These are phyloP conservation scores for Puccinia brachypodii DNA, from an alignment of 1,284 basidiomycete species.

Conservation along the genomic window DNA sequence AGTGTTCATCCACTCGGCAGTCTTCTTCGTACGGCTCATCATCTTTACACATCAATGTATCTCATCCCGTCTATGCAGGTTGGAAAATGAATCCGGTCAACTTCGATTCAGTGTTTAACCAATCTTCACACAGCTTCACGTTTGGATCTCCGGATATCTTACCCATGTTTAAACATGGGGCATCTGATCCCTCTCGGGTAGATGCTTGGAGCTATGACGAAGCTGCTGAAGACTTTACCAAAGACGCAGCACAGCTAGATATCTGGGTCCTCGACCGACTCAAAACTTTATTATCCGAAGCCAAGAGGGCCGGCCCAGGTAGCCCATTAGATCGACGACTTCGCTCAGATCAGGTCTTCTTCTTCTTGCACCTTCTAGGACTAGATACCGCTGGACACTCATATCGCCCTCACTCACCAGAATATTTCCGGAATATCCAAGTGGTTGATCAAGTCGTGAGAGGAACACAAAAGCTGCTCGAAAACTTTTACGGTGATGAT, in stretches of 20 bases:
- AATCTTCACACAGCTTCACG: conserved; percentile 73
- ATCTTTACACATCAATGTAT: conserved; percentile 27
- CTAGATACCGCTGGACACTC: conserved; percentile 85
- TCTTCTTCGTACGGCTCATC: not conserved
- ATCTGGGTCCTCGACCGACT: conserved; percentile 76
- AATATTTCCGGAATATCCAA: conserved; percentile 82
- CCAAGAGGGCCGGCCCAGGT: conserved; percentile 56
- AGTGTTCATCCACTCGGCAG: conserved; percentile 46
- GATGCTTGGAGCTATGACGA: conserved; percentile 75
- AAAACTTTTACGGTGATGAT: conserved; percentile 67
- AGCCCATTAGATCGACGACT: conserved; percentile 46
- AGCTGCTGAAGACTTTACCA: conserved; percentile 78
- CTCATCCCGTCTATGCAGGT: conserved; percentile 62
- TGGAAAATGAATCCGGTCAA: conserved; percentile 88
- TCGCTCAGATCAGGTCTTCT: conserved; percentile 60
- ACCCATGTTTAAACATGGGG: conserved; percentile 80
- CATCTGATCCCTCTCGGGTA: conserved; percentile 60
- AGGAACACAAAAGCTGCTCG: conserved; percentile 67
- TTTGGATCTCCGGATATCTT: conserved; percentile 88
- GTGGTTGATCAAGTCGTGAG: conserved; percentile 77
- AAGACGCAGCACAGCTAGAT: conserved; percentile 79
- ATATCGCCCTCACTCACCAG: conserved; percentile 80
- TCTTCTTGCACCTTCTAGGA: conserved; percentile 81
- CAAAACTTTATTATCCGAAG: conserved; percentile 65
- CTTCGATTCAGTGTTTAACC: conserved; percentile 87